Conservation (phyloP, 345 rosid genomes). For the Eucalyptus albens region DNA sequence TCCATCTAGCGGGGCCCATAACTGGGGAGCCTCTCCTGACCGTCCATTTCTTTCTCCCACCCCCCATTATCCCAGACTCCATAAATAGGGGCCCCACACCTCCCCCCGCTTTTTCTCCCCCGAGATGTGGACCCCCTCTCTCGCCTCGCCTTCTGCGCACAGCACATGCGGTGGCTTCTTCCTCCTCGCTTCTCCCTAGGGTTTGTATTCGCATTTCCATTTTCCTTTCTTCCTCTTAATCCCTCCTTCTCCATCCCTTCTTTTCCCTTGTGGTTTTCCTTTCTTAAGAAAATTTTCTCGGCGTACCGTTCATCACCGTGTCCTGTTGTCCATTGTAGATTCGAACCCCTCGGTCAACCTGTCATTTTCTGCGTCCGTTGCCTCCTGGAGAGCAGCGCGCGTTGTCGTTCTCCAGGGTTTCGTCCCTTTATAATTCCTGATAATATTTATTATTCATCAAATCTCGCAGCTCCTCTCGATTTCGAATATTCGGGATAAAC, state of each 20-base stretch:
- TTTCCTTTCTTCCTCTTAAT: no score
- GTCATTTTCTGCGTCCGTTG: background rate
- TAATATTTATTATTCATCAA: background rate
- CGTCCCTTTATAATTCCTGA: background rate
- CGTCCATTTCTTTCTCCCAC: background rate
- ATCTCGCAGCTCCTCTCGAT: background rate
- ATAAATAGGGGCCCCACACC: background rate
- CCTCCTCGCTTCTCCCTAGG: background rate
- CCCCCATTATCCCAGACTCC: background rate
- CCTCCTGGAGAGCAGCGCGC: background rate
- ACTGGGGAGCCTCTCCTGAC: background rate
- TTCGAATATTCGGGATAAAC: background rate
- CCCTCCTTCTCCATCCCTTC: background rate
- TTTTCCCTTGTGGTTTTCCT: background rate
- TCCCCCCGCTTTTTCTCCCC: background rate
- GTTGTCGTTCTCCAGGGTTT: background rate
- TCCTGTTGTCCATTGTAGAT: background rate
- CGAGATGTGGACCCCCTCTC: background rate
- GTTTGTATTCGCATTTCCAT: background rate
- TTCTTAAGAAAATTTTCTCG: background rate
- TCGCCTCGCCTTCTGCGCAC: background rate
- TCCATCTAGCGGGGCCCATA: background rate
- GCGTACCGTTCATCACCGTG: background rate
- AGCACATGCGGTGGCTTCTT: background rate
- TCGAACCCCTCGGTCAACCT: background rate